Evolutionary conservation across 1,139 yeast genomes (phyloP).

Genomic region (Yamadazyma diddensiae): DNA sequence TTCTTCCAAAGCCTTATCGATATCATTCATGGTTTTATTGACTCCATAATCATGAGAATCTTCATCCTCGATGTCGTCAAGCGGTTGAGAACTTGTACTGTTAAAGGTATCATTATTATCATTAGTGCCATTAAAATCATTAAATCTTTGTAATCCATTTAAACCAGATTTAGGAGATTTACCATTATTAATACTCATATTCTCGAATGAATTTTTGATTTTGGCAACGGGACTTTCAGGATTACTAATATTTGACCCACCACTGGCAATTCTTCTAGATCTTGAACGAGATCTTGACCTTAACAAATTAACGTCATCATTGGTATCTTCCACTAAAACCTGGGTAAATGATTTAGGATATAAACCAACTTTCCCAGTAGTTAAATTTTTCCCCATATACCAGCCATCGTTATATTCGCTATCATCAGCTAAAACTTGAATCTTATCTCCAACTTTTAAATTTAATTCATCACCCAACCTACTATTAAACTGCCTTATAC

Average conservation of each 20-base stretch:
- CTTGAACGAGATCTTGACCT: conserved; percentile 40
- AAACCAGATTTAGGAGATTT: too few relatives aligned
- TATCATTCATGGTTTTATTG: conserved; percentile 68
- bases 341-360: conserved; percentile 87
- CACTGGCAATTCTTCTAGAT: conserved; percentile 48
- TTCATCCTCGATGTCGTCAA: conserved; percentile 2
- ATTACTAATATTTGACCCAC: conserved; percentile 8
- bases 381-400: conserved; percentile 82
- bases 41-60: conserved; percentile 21
- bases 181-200: conserved; percentile 8
- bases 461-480: conserved; percentile 87
- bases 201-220: conserved; percentile 19
- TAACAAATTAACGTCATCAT: conserved; percentile 27
- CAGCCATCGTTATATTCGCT: conserved; percentile 96
- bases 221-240: conserved; percentile 11
- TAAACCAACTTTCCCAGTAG: conserved; percentile 72
- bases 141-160: background rate
- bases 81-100: background rate
- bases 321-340: conserved; percentile 23
- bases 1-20: conserved; percentile 81
- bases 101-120: conserved; percentile 4
- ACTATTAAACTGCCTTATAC: conserved; percentile 82
- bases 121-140: conserved; percentile 7
- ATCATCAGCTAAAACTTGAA: conserved; percentile 90
- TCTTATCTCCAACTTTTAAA: conserved; percentile 75